These are phyloP conservation scores for Aquanectria penicillioides DNA, from an alignment of 2,329 filamentous ascomycete genomes.

Conservation along the genomic window DNA sequence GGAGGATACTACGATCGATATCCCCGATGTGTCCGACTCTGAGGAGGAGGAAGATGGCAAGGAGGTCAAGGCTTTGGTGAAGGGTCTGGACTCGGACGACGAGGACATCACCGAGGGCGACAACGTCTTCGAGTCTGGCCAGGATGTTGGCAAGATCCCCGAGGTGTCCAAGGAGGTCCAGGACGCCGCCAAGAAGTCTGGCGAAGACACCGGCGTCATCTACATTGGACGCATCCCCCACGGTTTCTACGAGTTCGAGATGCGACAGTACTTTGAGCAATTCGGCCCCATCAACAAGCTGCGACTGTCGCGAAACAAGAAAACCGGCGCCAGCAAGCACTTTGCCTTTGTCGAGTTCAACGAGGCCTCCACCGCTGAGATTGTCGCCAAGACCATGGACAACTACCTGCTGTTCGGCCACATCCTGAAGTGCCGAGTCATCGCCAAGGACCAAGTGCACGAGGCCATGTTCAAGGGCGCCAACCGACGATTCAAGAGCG, in stretches of 20 bases:
- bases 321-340: constrained; percentile 91
- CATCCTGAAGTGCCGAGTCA: constrained; percentile 85
- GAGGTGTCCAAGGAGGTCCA: constrained; percentile 56
- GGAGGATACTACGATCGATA: constrained; percentile 44
- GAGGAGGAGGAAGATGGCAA: constrained; percentile 54
- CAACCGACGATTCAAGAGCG: constrained; percentile 87
- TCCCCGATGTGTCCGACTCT: constrained; percentile 43
- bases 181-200: constrained; percentile 54
- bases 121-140: constrained; percentile 56
- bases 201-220: constrained; percentile 77
- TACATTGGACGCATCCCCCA: constrained; percentile 93
- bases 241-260: constrained; percentile 96
- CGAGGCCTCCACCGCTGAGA: constrained; percentile 80
- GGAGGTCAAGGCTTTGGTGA: constrained; percentile 55
- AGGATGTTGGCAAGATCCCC: constrained; percentile 63
- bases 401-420: constrained; percentile 97
- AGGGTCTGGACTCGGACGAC: constrained; percentile 56
- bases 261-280: constrained; percentile 92
- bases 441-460: constrained; percentile 82
- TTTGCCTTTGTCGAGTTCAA: constrained; percentile 94
- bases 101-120: constrained; percentile 51
- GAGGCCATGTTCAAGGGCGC: constrained; percentile 88
- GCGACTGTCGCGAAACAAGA: constrained; percentile 89
- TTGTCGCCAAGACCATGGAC: constrained; percentile 96
- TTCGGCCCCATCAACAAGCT: constrained; percentile 85